Evolutionary conservation across 2,329 filamentous ascomycete species (phyloP).

Genomic region (Cordyceps fumosorosea): DNA sequence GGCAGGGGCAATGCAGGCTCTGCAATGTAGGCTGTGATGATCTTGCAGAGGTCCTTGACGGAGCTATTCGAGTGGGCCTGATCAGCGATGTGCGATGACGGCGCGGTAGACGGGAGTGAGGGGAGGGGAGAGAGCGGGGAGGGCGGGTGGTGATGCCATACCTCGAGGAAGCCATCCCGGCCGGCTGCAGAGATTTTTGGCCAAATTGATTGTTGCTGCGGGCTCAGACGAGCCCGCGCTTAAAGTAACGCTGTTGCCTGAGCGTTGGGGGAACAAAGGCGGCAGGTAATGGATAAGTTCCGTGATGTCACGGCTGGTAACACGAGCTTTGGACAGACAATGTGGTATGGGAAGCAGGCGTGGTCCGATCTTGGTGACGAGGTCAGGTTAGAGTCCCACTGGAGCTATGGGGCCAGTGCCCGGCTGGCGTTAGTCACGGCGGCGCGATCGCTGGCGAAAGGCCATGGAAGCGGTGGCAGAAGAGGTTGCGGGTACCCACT

Average conservation of each 20-base stretch:
- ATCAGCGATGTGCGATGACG: constrained; percentile 16
- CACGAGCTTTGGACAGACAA: constrained; percentile 8
- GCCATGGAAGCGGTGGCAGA: neutral
- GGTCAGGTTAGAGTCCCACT: constrained; percentile 13
- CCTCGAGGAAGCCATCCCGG: constrained; percentile 13
- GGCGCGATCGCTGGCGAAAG: constrained; percentile 6
- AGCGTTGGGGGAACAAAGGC: neutral
- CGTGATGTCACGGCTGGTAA: constrained; percentile 1
- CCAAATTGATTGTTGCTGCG: constrained; percentile 6
- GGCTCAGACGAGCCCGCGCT: constrained; percentile 14
- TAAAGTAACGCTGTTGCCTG: neutral
- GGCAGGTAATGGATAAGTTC: neutral
- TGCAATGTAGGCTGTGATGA: constrained; percentile 43
- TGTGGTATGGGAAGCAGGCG: constrained; percentile 1
- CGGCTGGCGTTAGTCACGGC: constrained; percentile 7
- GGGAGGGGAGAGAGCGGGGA: neutral
- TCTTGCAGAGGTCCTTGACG: constrained; percentile 55
- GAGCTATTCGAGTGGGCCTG: constrained; percentile 25
- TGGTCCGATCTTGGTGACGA: constrained; percentile 14
- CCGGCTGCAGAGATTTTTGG: constrained; percentile 7
- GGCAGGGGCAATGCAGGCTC: constrained; percentile 57
- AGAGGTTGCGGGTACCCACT: neutral
- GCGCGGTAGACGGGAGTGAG: neutral
- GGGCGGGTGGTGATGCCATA: neutral
- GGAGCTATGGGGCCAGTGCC: constrained; percentile 4